Evolutionary conservation across 2,329 filamentous ascomycete genomes (phyloP), one percentile per base, ranked within the genome.

Genomic region (Apiospora aurea): DNA sequence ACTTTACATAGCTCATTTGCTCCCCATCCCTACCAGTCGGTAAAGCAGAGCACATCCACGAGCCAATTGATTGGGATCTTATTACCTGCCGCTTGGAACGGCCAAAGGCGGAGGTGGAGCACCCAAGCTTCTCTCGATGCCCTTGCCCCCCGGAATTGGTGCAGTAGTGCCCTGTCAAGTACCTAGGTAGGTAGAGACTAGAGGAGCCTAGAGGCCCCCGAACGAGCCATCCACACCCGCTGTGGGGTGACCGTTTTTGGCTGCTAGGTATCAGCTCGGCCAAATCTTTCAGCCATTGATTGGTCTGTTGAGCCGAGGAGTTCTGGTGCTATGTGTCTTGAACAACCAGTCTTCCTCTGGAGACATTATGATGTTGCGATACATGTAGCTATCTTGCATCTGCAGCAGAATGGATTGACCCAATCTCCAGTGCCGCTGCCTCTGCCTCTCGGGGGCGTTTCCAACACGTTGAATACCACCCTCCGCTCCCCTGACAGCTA

Each of bases 21-120:
- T 61, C 53, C 6, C 53, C 53, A 61, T 21, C 16, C 29, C 53
- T 34, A 34, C 29, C 21, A 38, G 53, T 21, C 16, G 29, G 53
- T 38, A 61, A 61, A 61, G 29, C 29, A 38, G 10, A 38, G 53
- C 53, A 7, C 26, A 21, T 61, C 53, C 34, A 21, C 29, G 10
- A 34, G 21, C 53, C 53, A 61, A 61, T 61, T 21, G 53, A 61
- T 38, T 18, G 29, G 53, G 29, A 21, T 11, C 24, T 53, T 16
- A 26, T 29, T 29, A 16, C 51, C 11, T 29, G 51, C 34, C 53
- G 53, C 21, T 61, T 10, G 53, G 16, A 61, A 38, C 53, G 53
- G 53, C 29, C 53, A 61, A 61, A 61, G 53, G 53, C 53, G 53
- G 53, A 61, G 53, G 53, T 61, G 53, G 53, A 61, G 53, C 53